These are phyloP conservation scores for Rubroshorea leprosula DNA, from an alignment of 345 rosid genomes.

Conservation along the genomic window DNA sequence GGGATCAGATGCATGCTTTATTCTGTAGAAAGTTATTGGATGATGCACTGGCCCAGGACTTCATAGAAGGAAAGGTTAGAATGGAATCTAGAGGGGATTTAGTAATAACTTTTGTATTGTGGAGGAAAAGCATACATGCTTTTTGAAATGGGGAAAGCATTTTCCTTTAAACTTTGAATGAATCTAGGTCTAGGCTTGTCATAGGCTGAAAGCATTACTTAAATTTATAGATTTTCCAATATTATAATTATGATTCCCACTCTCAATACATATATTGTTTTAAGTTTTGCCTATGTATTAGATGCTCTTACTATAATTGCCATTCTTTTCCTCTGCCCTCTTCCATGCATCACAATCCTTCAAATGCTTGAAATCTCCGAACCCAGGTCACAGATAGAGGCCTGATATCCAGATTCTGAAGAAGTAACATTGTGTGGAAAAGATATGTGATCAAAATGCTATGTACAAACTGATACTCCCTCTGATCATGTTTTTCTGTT, in stretches of 20 bases:
- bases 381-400: too few relatives aligned
- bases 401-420: too few relatives aligned
- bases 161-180: conserved; percentile 4
- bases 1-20: conserved; percentile 39
- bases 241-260: neutral
- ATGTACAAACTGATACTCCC: too few relatives aligned
- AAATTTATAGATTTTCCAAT: too few relatives aligned
- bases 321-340: neutral
- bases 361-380: too few relatives aligned
- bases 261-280: neutral
- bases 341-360: too few relatives aligned
- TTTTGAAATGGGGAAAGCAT: conserved; percentile 12
- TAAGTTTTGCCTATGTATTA: too few relatives aligned
- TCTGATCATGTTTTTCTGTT: too few relatives aligned
- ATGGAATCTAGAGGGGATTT: conserved; percentile 12
- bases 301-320: neutral
- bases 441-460: too few relatives aligned
- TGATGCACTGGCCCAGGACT: conserved; percentile 17
- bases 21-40: conserved; percentile 13
- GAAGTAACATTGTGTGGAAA: too few relatives aligned
- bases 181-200: neutral
- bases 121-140: conserved; percentile 8
- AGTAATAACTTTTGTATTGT: neutral
- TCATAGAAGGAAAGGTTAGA: neutral
- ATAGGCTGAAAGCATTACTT: conserved; percentile 1